Base-by-base conservation (phyloP, 148 eudicot genomes). In the Salicornia ramosissima region DNA sequence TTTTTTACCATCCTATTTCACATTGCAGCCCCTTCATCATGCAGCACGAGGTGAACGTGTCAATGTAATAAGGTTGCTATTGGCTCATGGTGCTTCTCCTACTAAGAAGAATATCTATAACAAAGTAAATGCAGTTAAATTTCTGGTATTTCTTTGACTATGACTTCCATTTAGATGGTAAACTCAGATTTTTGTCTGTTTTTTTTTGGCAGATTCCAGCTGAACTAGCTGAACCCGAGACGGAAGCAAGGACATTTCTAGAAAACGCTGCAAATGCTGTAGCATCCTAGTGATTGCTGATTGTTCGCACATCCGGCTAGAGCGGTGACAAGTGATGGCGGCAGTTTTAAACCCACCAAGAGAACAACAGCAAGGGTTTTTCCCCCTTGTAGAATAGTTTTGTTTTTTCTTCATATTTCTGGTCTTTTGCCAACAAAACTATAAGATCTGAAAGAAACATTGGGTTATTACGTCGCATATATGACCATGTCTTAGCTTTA, bases 1-100 rank as follows among this genome's bases (percentile, higher is more conserved):
- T 59, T 15, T 60, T 59, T 43, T 11, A 22, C 30, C 60, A 21
- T 18, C 25, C 13, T 60, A 28, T 77, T 2, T 5, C 2, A 33
- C 31, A 68, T 5, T 65, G 42, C 74, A 93, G 98, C 98, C 98
- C 71, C 98, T 93, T 80, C 98, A 93, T 85, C 96, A 93, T 75
- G 98, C 98, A 21, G 90, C 96, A 22, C 83, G 95, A 78, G 96
- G 98, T 49, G 98, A 93, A 71, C 91, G 90, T 72, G 75, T 71
- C 59, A 75, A 85, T 65, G 82, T 80, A 29, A 75, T 93, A 28
- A 78, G 82, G 75, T 73, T 90, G 80, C 77, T 93, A 78, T 72
- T 93, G 69, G 82, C 82, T n/a, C 74, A 81, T 71, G 96, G 95
- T 25, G 88, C 98, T 50, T 83, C 87, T 70, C 83, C 86, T 67